phyloP scores from a whole-genome alignment of 805 yeast genomes.

The Starmerella apicola region DNA sequence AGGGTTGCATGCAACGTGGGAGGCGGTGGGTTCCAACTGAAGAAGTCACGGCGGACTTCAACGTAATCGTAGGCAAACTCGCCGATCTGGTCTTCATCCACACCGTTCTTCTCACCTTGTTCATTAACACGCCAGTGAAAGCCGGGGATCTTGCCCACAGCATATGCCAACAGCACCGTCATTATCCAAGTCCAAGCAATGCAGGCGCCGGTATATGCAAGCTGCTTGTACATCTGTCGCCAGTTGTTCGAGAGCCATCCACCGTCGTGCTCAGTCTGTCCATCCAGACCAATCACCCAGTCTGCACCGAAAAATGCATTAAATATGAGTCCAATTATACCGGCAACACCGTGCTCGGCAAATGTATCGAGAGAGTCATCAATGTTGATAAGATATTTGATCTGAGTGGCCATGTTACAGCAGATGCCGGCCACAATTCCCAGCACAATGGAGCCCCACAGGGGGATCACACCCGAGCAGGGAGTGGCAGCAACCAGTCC shows the following conservation, averaged over 20 bases:
- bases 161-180: slow-evolving; percentile 63
- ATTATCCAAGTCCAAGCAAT: slow-evolving; percentile 64
- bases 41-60: slow-evolving; percentile 82
- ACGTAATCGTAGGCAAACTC: slow-evolving; percentile 98
- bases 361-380: slow-evolving; percentile 91
- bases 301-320: slow-evolving; percentile 80
- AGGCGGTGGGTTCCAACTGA: slow-evolving; percentile 32
- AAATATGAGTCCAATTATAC: slow-evolving; percentile 78
- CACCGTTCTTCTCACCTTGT: slow-evolving; percentile 75
- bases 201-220: slow-evolving; percentile 68
- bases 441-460: slow-evolving; percentile 79
- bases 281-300: slow-evolving; percentile 84
- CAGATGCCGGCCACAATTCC: slow-evolving; percentile 71
- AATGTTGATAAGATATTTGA: slow-evolving; percentile 66
- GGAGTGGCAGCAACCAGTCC: slow-evolving; percentile 98
- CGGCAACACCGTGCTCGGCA: slow-evolving; percentile 99
- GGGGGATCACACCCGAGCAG: slow-evolving; percentile 76
- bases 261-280: slow-evolving; percentile 68
- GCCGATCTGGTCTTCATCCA: slow-evolving; percentile 95
- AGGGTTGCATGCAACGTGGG: slow-evolving; percentile 5
- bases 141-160: slow-evolving; percentile 68
- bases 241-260: slow-evolving; percentile 89
- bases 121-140: slow-evolving; percentile 67
- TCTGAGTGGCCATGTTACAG: slow-evolving; percentile 82
- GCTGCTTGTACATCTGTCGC: slow-evolving; percentile 81